Evolutionary conservation across 2,329 filamentous ascomycete genomes (phyloP).

Genomic region (Cladosporium sp.): DNA sequence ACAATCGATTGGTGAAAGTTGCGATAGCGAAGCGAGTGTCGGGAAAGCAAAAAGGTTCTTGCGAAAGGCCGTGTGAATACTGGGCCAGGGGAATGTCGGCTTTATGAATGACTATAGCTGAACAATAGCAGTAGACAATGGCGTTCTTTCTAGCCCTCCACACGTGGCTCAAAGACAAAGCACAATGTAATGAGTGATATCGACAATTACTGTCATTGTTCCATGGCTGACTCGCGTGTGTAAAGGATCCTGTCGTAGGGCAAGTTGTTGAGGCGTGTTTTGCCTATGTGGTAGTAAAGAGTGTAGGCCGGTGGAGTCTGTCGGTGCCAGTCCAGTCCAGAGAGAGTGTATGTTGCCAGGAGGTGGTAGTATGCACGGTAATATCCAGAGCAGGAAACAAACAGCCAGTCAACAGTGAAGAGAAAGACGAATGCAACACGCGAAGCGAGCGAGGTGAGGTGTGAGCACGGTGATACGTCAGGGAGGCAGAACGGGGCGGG

Average conservation of each 20-base stretch:
- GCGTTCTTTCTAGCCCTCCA: background rate
- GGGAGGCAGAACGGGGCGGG: conserved; percentile 10
- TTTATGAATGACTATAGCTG: background rate
- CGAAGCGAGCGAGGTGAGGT: conserved; percentile 11
- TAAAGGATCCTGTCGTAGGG: background rate
- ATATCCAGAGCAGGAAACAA: background rate
- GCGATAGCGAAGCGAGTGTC: background rate
- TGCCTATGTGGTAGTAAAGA: background rate
- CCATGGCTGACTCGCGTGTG: conserved; percentile 16
- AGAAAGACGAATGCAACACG: background rate
- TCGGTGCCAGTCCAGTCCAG: conserved; percentile 1
- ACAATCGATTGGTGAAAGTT: conserved; percentile 8
- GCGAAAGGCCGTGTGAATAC: background rate
- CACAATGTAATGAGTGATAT: background rate
- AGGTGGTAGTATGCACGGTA: background rate
- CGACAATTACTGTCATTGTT: conserved; percentile 18
- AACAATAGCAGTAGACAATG: conserved; percentile 14
- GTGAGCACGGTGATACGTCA: conserved; percentile 18
- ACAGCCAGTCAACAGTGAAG: background rate
- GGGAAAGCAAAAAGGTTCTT: background rate
- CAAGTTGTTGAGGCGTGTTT: background rate
- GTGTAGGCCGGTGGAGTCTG: background rate
- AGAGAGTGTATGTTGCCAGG: background rate
- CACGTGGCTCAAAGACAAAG: conserved; percentile 17
- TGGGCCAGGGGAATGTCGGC: background rate